Evolutionary conservation across 2,329 filamentous ascomycete genomes (phyloP).

Genomic region (Fusarium sp.): DNA sequence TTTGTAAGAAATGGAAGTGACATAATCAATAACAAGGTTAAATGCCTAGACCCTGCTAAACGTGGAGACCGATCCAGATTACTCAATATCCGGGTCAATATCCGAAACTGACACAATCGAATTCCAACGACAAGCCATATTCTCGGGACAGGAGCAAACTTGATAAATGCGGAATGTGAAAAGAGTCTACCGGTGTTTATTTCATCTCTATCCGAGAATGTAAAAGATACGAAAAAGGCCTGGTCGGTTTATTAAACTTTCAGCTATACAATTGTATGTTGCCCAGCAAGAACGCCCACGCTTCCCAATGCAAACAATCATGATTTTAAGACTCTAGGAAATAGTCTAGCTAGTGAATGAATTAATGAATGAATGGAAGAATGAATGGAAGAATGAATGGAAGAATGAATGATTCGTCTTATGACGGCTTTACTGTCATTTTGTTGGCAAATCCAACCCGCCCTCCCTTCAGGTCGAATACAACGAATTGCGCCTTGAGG

Average conservation of each 20-base stretch:
- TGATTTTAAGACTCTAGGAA: background rate
- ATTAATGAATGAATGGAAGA: background rate
- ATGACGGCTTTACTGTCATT: conserved; percentile 19
- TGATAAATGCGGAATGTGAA: background rate
- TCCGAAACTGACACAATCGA: background rate
- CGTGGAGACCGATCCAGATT: background rate
- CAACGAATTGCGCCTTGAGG: conserved; percentile 58
- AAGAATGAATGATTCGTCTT: background rate
- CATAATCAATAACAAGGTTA: background rate
- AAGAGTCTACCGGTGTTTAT: conserved; percentile 1
- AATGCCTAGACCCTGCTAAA: background rate
- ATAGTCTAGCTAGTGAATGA: background rate
- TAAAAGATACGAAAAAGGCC: background rate
- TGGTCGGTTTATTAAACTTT: conserved; percentile 24
- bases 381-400: background rate
- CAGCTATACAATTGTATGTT: conserved; percentile 1
- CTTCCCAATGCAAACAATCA: conserved; percentile 32
- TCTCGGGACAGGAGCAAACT: background rate
- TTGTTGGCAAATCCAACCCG: conserved; percentile 56
- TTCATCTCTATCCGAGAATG: background rate
- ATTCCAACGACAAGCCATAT: conserved; percentile 2
- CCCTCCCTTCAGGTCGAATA: conserved; percentile 51
- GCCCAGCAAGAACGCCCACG: conserved; percentile 31
- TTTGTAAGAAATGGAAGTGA: background rate
- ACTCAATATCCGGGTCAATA: background rate